Conservation (phyloP, 257 asterid genomes). For the Solanum neorickii region DNA sequence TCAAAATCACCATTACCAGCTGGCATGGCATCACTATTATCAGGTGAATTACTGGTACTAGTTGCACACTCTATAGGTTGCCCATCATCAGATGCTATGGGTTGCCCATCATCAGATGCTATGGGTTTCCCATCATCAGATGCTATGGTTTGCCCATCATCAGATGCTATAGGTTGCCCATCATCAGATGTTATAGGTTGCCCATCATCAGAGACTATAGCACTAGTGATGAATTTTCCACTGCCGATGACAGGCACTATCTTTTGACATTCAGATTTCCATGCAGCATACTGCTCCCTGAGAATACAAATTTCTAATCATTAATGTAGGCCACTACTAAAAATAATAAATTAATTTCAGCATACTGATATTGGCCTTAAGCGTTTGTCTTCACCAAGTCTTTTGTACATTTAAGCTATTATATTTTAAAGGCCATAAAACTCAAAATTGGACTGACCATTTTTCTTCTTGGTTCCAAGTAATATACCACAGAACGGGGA, state of each 20-base stretch:
- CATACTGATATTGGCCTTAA: background rate
- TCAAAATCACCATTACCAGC: constrained; percentile 23
- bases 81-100: constrained; percentile 1
- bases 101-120: constrained; percentile 16
- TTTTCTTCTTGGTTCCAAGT: background rate
- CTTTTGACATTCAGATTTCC: constrained; percentile 71
- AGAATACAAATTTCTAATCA: constrained; percentile 1
- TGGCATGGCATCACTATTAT: constrained; percentile 4
- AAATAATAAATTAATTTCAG: background rate
- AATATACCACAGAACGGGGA: background rate
- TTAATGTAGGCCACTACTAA: background rate
- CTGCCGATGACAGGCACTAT: constrained; percentile 70
- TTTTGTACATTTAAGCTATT: background rate
- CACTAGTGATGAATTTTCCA: constrained; percentile 60
- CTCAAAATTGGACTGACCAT: background rate
- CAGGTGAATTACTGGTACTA: constrained; percentile 1
- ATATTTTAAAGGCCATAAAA: background rate
- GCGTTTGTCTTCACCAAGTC: background rate
- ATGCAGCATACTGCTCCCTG: constrained; percentile 71
- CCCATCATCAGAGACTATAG: constrained; percentile 51
- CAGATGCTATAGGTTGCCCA: constrained; percentile 38
- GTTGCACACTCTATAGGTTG: background rate
- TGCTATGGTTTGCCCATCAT: background rate
- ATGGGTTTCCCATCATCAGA: constrained; percentile 24
- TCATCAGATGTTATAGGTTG: constrained; percentile 5